phyloP scores from a whole-genome alignment of 1,284 basidiomycete species.

The Earliella scabrosa region DNA sequence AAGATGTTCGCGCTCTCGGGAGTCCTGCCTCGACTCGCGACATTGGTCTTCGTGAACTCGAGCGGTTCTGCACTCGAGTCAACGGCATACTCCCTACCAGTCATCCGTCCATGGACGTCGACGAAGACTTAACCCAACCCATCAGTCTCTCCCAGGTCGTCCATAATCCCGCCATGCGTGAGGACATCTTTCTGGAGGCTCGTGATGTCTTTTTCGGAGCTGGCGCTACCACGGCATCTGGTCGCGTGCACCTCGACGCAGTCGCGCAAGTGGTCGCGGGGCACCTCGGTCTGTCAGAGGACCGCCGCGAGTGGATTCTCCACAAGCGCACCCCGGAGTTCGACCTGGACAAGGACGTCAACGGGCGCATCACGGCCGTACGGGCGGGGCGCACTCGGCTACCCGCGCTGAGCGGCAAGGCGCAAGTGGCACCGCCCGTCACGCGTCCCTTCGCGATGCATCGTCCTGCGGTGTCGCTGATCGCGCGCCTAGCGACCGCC shows the following conservation, averaged over 20 bases:
- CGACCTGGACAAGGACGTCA: constrained; percentile 67
- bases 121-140: constrained; percentile 35
- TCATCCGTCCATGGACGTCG: constrained; percentile 49
- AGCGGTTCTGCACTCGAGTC: constrained; percentile 86
- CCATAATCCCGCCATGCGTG: constrained; percentile 81
- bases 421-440: constrained; percentile 37
- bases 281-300: constrained; percentile 68
- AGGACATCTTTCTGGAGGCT: constrained; percentile 91
- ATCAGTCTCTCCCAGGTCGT: constrained; percentile 50
- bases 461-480: constrained; percentile 79
- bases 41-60: constrained; percentile 84
- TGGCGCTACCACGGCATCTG: constrained; percentile 56
- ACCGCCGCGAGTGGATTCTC: constrained; percentile 60
- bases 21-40: constrained; percentile 55
- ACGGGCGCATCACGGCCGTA: constrained; percentile 60
- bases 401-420: constrained; percentile 44
- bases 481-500: constrained; percentile 84
- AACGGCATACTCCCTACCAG: constrained; percentile 61
- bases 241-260: constrained; percentile 52
- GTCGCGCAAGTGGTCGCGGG: constrained; percentile 61
- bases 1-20: constrained; percentile 51
- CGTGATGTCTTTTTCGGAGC: constrained; percentile 92
- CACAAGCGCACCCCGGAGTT: constrained; percentile 70
- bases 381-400: constrained; percentile 62
- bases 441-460: constrained; percentile 88